Percentiles rank a stretch among this genome's conserved stretches.
Evolutionary conservation across 1,284 basidiomycete species (phyloP).

Genomic region (Acaromyces ingoldii): DNA sequence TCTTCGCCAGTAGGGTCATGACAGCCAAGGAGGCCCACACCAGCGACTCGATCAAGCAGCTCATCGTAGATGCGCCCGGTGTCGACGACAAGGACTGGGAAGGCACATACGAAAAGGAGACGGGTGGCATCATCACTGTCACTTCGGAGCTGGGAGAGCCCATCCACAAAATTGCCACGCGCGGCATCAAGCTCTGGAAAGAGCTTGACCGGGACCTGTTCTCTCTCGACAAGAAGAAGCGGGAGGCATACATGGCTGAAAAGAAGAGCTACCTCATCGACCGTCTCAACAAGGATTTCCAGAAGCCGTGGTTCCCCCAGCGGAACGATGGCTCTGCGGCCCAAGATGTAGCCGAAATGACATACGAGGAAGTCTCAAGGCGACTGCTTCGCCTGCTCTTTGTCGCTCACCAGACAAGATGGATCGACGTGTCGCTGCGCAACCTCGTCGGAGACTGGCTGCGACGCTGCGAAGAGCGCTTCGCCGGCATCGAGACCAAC

Average conservation of each 20-base stretch:
- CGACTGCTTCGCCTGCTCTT: constrained; percentile 91
- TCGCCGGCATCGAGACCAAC: constrained; percentile 34
- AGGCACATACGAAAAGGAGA: constrained; percentile 84
- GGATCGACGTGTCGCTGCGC: constrained; percentile 89
- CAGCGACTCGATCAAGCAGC: constrained; percentile 84
- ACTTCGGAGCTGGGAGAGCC: constrained; percentile 96
- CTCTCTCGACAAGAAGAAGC: constrained; percentile 90
- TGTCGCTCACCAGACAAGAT: constrained; percentile 80
- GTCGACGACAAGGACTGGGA: constrained; percentile 90
- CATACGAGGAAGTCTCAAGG: constrained; percentile 90
- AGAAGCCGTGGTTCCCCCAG: constrained; percentile 60
- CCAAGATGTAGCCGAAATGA: constrained; percentile 89
- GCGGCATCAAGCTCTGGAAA: constrained; percentile 94
- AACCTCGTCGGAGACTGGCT: constrained; percentile 97
- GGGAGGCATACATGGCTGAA: constrained; percentile 76
- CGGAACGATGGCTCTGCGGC: constrained; percentile 58
- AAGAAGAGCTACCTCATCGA: constrained; percentile 83
- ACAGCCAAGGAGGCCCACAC: constrained; percentile 97
- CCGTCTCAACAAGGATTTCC: constrained; percentile 90
- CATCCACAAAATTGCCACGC: constrained; percentile 96
- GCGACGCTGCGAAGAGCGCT: constrained; percentile 83
- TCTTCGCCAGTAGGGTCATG: constrained; percentile 95
- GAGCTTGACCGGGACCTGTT: constrained; percentile 90
- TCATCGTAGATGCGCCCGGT: constrained; percentile 90
- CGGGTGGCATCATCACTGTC: constrained; percentile 92